Conservation (phyloP, 441 rosid genomes). For the Populus hybrid region DNA sequence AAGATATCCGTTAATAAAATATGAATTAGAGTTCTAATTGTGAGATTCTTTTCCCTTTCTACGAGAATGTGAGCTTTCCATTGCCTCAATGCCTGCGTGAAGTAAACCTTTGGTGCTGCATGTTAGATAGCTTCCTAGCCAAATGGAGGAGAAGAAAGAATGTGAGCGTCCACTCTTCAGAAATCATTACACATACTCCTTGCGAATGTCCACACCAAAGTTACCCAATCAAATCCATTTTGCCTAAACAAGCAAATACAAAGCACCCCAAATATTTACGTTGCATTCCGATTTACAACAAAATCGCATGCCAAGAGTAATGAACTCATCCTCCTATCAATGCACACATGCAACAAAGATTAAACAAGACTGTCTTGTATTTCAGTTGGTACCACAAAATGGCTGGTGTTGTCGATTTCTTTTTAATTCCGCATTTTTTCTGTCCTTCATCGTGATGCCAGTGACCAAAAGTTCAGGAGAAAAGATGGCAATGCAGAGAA, state of each 20-base stretch:
- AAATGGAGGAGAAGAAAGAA: neutral
- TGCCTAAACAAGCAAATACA: constrained; percentile 5
- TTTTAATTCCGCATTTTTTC: neutral
- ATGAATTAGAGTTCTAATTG: too few relatives aligned
- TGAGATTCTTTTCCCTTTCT: too few relatives aligned
- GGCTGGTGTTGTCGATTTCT: constrained; percentile 2
- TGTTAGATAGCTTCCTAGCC: neutral
- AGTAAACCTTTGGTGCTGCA: neutral
- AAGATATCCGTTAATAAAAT: too few relatives aligned
- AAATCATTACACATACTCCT: neutral
- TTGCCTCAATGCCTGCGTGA: too few relatives aligned
- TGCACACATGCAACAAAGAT: constrained; percentile 5
- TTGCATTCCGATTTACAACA: constrained; percentile 20
- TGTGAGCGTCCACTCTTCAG: neutral
- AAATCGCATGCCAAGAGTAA: constrained; percentile 13
- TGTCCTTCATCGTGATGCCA: constrained; percentile 49
- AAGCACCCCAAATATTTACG: constrained; percentile 13
- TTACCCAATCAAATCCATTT: constrained; percentile 11
- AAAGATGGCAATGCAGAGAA: constrained; percentile 64
- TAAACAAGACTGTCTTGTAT: constrained; percentile 4
- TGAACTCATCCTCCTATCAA: constrained; percentile 8
- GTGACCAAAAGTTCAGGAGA: constrained; percentile 67
- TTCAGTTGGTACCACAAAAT: constrained; percentile 11
- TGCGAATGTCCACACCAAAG: constrained; percentile 3
- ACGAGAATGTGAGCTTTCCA: too few relatives aligned